Evolutionary conservation across 139 green algal species (phyloP).

Genomic region (Deuterostichococcus epilithicus): DNA sequence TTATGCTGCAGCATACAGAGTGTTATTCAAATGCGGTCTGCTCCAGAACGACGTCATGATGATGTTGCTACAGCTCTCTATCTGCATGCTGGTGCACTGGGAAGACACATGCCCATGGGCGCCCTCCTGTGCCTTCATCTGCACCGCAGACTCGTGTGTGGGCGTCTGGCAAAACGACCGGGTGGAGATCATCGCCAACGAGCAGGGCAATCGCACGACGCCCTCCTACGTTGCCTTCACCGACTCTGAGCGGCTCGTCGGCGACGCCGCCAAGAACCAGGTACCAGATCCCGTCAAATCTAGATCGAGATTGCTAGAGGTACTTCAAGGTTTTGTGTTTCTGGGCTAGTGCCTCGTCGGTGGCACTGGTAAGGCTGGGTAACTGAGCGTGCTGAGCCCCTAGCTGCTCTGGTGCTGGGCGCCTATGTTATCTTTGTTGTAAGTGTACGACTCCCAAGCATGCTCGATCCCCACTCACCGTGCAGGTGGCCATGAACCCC

Average conservation of each 20-base stretch:
- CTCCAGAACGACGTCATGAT: neutral
- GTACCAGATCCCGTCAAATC: slow-evolving; percentile 22
- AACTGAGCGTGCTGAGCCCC: neutral
- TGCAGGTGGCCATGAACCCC: slow-evolving; percentile 74
- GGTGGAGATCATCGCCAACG: slow-evolving; percentile 93
- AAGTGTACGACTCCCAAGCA: neutral
- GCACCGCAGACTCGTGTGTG: slow-evolving; percentile 63
- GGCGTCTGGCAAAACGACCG: slow-evolving; percentile 92
- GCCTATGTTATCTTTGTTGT: neutral
- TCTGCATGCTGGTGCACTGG: neutral
- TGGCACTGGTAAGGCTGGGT: neutral
- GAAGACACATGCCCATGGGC: neutral
- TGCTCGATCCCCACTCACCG: neutral
- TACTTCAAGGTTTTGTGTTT: neutral
- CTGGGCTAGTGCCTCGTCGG: neutral
- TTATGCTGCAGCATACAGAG: neutral
- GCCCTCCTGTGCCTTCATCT: neutral
- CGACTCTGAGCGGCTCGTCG: slow-evolving; percentile 91
- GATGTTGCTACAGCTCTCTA: neutral
- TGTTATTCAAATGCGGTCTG: neutral
- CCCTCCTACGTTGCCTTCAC: slow-evolving; percentile 87
- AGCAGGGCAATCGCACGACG: slow-evolving; percentile 71
- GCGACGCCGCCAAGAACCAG: slow-evolving; percentile 97
- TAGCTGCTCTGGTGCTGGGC: neutral
- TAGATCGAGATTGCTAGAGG: neutral